Base-by-base conservation (phyloP, 192 early-diverging fungal genomes). In the Lobosporangium transversale region DNA sequence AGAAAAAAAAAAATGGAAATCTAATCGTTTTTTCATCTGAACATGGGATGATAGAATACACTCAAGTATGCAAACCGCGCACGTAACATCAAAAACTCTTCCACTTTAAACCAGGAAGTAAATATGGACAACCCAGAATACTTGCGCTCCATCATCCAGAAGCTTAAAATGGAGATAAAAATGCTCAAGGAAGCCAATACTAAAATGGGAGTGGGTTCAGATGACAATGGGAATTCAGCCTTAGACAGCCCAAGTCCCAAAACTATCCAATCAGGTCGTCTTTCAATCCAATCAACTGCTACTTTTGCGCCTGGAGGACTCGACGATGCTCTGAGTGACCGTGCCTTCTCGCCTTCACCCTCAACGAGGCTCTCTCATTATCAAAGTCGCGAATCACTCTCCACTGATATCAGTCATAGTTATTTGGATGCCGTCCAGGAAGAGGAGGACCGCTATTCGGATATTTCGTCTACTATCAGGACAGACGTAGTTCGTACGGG, bases 21-120 rank as follows among this genome's bases (percentile, higher is more conserved):
- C n/a, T n/a, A n/a, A n/a, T n/a, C n/a, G n/a, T n/a, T n/a, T n/a
- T n/a, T n/a, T n/a, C n/a, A n/a, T n/a, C 2, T 55, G 20, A 26
- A 17, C 32, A 55, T 14, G 23, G 56, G 8, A 26, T 43, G 2
- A 58, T 50, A 75, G 71, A 98, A 96, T 70, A 99, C 98, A 2
- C 86, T 99, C 36, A 92, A 93, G 70, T 99, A 98, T 68, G 98
- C 98, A 6, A 94, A 95, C 53, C 88, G 98, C 11, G 97, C 96
- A 5, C 85, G 98, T 59, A 97, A 97, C 67, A 99, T 99, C 81
- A 90, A 91, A 65, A 99, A 99, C 81, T 86, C 88, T 50, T 92
- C 90, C 27, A 89, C 87, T 33, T 89, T 97, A 62, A 97, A 91
- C 54, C 89, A 92, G 57, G 89, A 92, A 62, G 56, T 87, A 43